Percentiles rank a stretch among this genome's conserved stretches.
These are phyloP conservation scores for Diophrys sp. DNA, from an alignment of 73 alveolate species.

Conservation along the genomic window DNA sequence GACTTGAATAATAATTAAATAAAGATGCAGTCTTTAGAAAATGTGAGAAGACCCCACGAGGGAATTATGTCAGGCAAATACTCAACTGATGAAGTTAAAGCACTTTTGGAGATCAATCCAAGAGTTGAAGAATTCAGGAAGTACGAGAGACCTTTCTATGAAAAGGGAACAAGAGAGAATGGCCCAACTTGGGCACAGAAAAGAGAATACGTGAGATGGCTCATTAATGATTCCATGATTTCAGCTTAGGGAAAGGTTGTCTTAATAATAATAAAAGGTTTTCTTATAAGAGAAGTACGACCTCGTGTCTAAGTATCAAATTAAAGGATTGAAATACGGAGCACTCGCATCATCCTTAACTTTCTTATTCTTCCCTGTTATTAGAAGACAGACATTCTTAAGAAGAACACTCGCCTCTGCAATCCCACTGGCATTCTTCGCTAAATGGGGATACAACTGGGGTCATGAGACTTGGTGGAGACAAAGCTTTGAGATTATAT, in stretches of 20 bases:
- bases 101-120: slow-evolving; percentile 18
- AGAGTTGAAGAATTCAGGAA: slow-evolving; percentile 2
- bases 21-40: too few relatives aligned
- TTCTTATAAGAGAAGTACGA: not conserved
- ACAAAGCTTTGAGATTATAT: slow-evolving; percentile 37
- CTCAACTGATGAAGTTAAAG: slow-evolving; percentile 25
- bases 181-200: slow-evolving; percentile 30
- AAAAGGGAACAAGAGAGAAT: slow-evolving; percentile 24
- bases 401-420: slow-evolving; percentile 38
- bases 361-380: slow-evolving; percentile 55
- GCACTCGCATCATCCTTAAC: slow-evolving; percentile 9
- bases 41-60: slow-evolving; percentile 6
- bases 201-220: slow-evolving; percentile 22
- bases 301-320: slow-evolving; percentile 31
- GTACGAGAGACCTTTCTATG: slow-evolving; percentile 27
- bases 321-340: slow-evolving; percentile 65
- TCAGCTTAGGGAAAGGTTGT: slow-evolving; percentile 16
- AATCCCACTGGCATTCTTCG: slow-evolving; percentile 49
- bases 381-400: slow-evolving; percentile 55
- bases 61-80: slow-evolving; percentile 27
- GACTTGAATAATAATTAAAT: too few relatives aligned
- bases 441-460: slow-evolving; percentile 69
- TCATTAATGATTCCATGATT: slow-evolving; percentile 37
- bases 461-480: slow-evolving; percentile 73
- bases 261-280: slow-evolving; percentile 20